phyloP scores from a whole-genome alignment of 768 basidiomycete species.

The Amanita molliuscula region DNA sequence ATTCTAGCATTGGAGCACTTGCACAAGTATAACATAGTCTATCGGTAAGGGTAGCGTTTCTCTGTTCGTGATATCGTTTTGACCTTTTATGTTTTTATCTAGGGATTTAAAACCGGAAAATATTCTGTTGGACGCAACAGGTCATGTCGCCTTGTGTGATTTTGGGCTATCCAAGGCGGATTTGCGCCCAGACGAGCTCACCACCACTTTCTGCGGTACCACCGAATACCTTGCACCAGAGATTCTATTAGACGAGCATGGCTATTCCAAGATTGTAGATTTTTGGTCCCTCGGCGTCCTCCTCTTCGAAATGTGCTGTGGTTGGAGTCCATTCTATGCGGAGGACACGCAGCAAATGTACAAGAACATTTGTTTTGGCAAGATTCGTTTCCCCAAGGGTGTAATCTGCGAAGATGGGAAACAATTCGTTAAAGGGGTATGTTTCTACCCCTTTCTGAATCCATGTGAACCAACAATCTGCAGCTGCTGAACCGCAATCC shows the following conservation, averaged over 20 bases:
- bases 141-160: conserved; percentile 96
- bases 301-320: conserved; percentile 99
- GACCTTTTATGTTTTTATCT: conserved; percentile 6
- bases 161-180: conserved; percentile 98
- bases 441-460: conserved; percentile 17
- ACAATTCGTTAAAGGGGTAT: conserved; percentile 95
- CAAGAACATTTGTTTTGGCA: conserved; percentile 97
- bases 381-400: conserved; percentile 94
- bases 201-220: conserved; percentile 99
- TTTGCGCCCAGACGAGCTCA: conserved; percentile 84
- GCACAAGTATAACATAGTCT: conserved; percentile 96
- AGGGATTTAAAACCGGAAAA: conserved; percentile 98
- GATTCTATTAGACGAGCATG: conserved; percentile 96
- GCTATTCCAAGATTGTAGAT: conserved; percentile 97
- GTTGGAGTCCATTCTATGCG: conserved; percentile 99
- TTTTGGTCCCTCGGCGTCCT: conserved; percentile 97
- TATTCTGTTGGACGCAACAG: conserved; percentile 95
- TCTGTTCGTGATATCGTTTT: conserved; percentile 1
- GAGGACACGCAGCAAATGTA: conserved; percentile 99
- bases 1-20: conserved; percentile 92
- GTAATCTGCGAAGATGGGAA: conserved; percentile 98
- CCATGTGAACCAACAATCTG: not conserved
- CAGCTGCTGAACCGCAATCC: conserved; percentile 98
- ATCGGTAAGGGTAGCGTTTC: conserved; percentile 45
- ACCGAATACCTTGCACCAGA: conserved; percentile 98